Evolutionary conservation across 345 rosid genomes (phyloP), one percentile per base, ranked within the genome.

Genomic region (Euphorbia pulcherrima): DNA sequence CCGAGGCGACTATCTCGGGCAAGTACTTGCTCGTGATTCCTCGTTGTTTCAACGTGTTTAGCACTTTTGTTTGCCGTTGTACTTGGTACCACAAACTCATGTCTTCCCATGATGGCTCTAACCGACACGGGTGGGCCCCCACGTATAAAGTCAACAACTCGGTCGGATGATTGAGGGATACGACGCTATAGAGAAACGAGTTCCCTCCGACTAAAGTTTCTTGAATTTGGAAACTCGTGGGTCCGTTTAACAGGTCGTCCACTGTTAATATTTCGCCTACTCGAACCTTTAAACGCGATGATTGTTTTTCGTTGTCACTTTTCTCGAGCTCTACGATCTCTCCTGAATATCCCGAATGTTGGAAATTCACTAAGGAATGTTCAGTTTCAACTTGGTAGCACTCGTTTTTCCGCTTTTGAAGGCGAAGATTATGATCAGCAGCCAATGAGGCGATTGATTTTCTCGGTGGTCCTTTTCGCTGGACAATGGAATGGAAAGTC

Each of bases 51-150:
- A 87, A 75, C 68, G 75, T 80, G 80, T 83, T 87, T 50, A 87
- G 71, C 14, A 84, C 86, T 75, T 87, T 84, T 52, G 83, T 84
- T 72, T 87, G 88, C 77, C 87, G 83, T 81, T 87, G 92, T 30
- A 84, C 86, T 77, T 78, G 85, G 76, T 87, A 87, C 88, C 88
- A 81, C 65, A 87, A 71, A 50, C 87, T 84, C 88, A 83, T 87
- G 58, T 84, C 86, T 76, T 87, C 87, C 87, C 87, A 87, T 35
- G 84, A 84, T 14, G 87, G 85, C 71, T 87, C 92, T 24, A 87
- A 81, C 62, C 82, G 81, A 18, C 86, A 83, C 16, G 87, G 86
- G 74, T 83, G 87, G 37, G 86, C 83, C 47, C 88, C 86, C 14
- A 83, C 82, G 24, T 84, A 81, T 51, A 87, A 72, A 71, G 78